These are phyloP conservation scores for Chaetomium globosum DNA, from an alignment of 2,329 filamentous ascomycete species.

Conservation along the genomic window DNA sequence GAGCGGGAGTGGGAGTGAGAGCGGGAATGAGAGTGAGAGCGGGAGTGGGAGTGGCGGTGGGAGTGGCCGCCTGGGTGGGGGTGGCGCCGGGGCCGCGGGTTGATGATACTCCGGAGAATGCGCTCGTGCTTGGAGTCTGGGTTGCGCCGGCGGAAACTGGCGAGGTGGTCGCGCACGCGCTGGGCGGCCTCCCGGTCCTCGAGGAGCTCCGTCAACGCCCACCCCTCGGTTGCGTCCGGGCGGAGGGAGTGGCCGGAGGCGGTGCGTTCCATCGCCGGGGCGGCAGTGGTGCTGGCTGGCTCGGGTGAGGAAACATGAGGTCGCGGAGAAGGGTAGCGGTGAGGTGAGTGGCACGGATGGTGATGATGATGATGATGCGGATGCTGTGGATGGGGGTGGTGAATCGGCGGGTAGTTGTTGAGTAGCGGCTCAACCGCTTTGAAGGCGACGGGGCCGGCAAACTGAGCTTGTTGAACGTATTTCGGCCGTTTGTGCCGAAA, in stretches of 20 bases:
- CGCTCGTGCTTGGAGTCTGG: slow-evolving; percentile 58
- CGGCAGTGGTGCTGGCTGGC: slow-evolving; percentile 24
- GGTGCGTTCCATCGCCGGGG: slow-evolving; percentile 51
- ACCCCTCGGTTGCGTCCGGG: slow-evolving; percentile 45
- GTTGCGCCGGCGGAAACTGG: slow-evolving; percentile 48
- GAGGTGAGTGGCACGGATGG: slow-evolving; percentile 14
- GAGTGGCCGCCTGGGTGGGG: neutral
- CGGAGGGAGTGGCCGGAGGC: slow-evolving; percentile 54
- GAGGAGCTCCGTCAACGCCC: slow-evolving; percentile 45
- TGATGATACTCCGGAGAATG: slow-evolving; percentile 61
- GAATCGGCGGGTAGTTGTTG: slow-evolving; percentile 21
- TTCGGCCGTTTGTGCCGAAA: slow-evolving; percentile 30
- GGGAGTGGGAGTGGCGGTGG: neutral
- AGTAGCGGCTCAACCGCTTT: slow-evolving; percentile 21
- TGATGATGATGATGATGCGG: neutral
- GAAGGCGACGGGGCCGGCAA: slow-evolving; percentile 30
- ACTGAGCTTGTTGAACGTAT: slow-evolving; percentile 22
- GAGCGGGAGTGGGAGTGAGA: neutral
- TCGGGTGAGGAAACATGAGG: slow-evolving; percentile 21
- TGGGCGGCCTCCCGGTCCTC: slow-evolving; percentile 53
- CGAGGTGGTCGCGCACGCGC: slow-evolving; percentile 53
- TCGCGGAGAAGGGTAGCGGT: slow-evolving; percentile 12
- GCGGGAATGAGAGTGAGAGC: neutral
- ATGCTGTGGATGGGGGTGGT: slow-evolving; percentile 31
- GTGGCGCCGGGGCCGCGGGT: slow-evolving; percentile 43